A percentile compares a stretch with the other conserved stretches of the same genome.
Evolutionary conservation across 306 rosid genomes (phyloP).

Genomic region (Benincasa hispida): DNA sequence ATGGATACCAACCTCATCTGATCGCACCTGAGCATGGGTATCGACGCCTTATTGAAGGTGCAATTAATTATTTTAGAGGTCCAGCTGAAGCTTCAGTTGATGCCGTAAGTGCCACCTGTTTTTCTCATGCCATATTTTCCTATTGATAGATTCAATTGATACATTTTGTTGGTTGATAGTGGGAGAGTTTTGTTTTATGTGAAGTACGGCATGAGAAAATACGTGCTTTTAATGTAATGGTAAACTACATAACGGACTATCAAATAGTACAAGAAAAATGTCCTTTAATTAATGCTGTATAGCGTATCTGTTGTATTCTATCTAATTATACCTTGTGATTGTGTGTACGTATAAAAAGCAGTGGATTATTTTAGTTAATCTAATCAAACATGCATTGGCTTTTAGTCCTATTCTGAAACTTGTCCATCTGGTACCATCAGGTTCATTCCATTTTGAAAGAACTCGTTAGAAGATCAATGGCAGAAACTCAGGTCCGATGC

Average conservation of each 20-base stretch:
- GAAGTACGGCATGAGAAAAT: neutral
- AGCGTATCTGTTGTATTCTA: neutral
- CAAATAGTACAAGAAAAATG: neutral
- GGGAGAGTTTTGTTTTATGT: neutral
- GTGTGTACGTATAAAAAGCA: neutral
- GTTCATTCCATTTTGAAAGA: constrained; percentile 42
- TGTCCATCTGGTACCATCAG: constrained; percentile 15
- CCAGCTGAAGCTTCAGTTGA: constrained; percentile 48
- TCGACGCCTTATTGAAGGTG: constrained; percentile 37
- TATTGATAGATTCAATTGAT: neutral
- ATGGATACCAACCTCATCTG: constrained; percentile 51
- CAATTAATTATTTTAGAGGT: constrained; percentile 32
- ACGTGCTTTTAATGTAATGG: neutral
- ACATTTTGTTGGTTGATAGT: neutral
- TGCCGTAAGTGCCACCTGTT: constrained; percentile 20
- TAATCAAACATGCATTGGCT: neutral
- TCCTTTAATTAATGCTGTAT: neutral
- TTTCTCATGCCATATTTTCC: neutral
- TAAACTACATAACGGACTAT: neutral
- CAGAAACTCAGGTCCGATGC: constrained; percentile 31
- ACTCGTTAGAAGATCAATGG: constrained; percentile 29
- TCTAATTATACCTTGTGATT: neutral
- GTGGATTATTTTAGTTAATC: neutral
- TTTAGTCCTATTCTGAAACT: neutral
- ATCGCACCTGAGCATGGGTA: constrained; percentile 48